These are phyloP conservation scores for Nepenthes gracilis DNA, from an alignment of 148 eudicot genomes.

Conservation along the genomic window DNA sequence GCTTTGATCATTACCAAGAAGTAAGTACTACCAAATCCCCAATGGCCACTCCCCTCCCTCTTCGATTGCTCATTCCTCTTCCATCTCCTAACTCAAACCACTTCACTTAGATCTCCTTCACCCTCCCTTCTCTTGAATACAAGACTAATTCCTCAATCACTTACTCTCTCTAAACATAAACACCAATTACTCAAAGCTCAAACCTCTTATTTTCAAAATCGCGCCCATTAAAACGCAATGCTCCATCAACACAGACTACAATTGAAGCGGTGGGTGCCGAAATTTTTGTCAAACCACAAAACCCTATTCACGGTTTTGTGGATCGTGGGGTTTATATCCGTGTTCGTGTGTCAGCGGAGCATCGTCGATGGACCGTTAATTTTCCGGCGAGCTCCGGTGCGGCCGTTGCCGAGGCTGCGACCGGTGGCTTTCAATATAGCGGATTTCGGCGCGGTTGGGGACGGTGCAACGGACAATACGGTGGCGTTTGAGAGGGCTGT, in stretches of 20 bases:
- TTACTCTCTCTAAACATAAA: no score
- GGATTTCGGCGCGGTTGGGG: conserved; percentile 78
- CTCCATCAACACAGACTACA: conserved; percentile 30
- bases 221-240: conserved; percentile 8
- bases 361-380: conserved; percentile 20
- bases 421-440: conserved; percentile 53
- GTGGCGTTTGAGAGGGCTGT: conserved; percentile 72
- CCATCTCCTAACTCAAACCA: no score
- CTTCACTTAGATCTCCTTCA: no score
- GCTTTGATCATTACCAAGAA: no score
- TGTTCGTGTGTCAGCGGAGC: conserved; percentile 53
- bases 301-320: conserved; percentile 51
- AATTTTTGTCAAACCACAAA: conserved; percentile 38
- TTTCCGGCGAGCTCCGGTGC: conserved; percentile 21
- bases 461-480: conserved; percentile 60
- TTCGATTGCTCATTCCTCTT: no score
- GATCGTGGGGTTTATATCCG: conserved; percentile 45
- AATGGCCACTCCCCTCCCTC: no score
- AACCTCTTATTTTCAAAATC: no score
- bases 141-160: no score
- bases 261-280: conserved; percentile 37
- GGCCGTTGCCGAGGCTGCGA: conserved; percentile 44
- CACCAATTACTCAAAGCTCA: no score
- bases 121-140: no score
- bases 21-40: no score